phyloP scores from a whole-genome alignment of 345 rosid species.

The Capsella bursapastoris region DNA sequence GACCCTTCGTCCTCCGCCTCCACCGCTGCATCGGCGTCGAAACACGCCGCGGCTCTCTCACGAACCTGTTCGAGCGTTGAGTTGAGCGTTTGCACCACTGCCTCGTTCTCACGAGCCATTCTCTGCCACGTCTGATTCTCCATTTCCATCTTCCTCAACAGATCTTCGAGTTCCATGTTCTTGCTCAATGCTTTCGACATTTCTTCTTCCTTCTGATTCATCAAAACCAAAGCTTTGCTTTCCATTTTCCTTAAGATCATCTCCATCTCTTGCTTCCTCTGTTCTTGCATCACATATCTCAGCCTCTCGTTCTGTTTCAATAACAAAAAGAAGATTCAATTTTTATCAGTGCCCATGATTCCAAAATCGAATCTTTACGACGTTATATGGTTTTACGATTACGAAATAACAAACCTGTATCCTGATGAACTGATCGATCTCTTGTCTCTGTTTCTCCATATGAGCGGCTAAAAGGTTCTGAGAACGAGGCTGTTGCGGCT shows the following conservation, averaged over 20 bases:
- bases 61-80: slow-evolving; percentile 54
- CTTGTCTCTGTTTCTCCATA: slow-evolving; percentile 62
- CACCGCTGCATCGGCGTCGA: slow-evolving; percentile 33
- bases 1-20: slow-evolving; percentile 59
- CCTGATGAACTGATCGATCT: slow-evolving; percentile 61
- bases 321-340: background rate
- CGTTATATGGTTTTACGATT: background rate
- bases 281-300: slow-evolving; percentile 56
- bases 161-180: slow-evolving; percentile 61
- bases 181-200: slow-evolving; percentile 55
- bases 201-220: slow-evolving; percentile 68
- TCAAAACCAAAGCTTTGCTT: slow-evolving; percentile 43
- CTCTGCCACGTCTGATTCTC: slow-evolving; percentile 72
- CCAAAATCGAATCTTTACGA: background rate
- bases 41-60: slow-evolving; percentile 50
- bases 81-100: slow-evolving; percentile 53
- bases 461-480: slow-evolving; percentile 37
- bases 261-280: slow-evolving; percentile 56
- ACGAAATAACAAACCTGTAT: slow-evolving; percentile 62
- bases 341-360: slow-evolving; percentile 18
- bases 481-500: slow-evolving; percentile 22
- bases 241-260: slow-evolving; percentile 51
- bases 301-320: slow-evolving; percentile 59
- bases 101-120: slow-evolving; percentile 63
- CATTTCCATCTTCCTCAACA: slow-evolving; percentile 55